Evolutionary conservation across 2,329 filamentous ascomycete genomes (phyloP), one percentile per base, ranked within the genome.

Genomic region (Colletotrichum australisinense): DNA sequence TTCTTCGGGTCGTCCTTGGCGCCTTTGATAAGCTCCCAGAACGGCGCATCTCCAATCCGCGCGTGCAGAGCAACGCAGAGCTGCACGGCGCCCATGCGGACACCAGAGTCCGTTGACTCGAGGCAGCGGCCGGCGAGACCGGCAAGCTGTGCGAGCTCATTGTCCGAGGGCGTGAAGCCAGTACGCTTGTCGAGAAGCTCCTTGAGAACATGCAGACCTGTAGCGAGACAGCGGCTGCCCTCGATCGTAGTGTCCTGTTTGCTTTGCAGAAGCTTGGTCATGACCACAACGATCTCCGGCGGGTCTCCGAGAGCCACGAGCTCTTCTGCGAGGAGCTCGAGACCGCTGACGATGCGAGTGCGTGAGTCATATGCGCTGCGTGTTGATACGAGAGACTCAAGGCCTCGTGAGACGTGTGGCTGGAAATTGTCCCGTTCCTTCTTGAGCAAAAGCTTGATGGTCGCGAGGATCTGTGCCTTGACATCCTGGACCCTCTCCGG

Each of bases 61-160:
- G 87, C 86, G 79, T 95, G 93, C 74, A 95, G 83, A 72, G 92
- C 90, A 30, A 95, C 91, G 77, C 93, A 95, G n/a, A 95, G 86
- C 79, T 94, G 91, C 58, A 95, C 92, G n/a, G 93, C 92, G 74
- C 94, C 93, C 87, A 94, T 93, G 53, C 91, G 86, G 8, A 93
- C 91, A 7, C 88, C 90, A 60, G 89, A 91, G 77, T 92, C 90
- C 30, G 83, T 79, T 75, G 89, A 91, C 75, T 90, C 89, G 22
- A 93, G 84, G 75, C 90, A 92, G 57, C 86, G 84, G n/a, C 83
- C 83, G 4, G 89, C 86, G 26, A 92, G 83, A 11, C 76, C 81
- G 2, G 88, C 84, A 46, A 92, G 84, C 65, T 84, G 85, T 0
- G 79, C 79, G n/a, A 92, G 82, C 78, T 92, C 89, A 7, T 76